A percentile compares a stretch with the other conserved stretches of the same genome.
Conservation (phyloP, 2,329 filamentous ascomycete genomes). For the Diaporthe capsici region DNA sequence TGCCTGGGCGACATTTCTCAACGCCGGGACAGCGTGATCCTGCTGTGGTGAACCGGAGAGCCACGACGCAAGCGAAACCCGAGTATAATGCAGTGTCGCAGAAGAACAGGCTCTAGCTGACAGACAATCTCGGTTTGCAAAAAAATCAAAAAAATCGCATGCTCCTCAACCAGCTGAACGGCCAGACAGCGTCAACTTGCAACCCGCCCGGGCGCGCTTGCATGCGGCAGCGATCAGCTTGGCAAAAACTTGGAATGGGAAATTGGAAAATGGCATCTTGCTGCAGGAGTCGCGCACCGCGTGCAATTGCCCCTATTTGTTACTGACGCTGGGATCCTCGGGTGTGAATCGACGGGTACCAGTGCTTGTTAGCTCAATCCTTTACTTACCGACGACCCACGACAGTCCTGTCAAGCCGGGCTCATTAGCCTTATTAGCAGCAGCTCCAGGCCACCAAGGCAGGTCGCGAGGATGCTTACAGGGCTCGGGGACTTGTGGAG, state of each 20-base stretch:
- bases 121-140: not conserved
- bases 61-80: slow-evolving; percentile 1
- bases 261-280: slow-evolving; percentile 42
- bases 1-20: not conserved
- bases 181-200: not conserved
- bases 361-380: slow-evolving; percentile 19
- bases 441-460: not conserved
- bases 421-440: not conserved
- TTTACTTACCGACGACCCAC: slow-evolving; percentile 12
- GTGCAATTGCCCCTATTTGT: slow-evolving; percentile 27
- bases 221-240: slow-evolving; percentile 35
- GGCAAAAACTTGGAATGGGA: slow-evolving; percentile 42
- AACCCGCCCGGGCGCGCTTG: slow-evolving; percentile 14
- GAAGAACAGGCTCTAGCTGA: not conserved
- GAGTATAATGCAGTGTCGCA: not conserved
- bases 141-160: not conserved
- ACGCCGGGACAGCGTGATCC: not conserved
- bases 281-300: slow-evolving; percentile 32
- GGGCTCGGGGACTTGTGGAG: not conserved
- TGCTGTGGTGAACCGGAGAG: not conserved
- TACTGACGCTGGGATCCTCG: slow-evolving; percentile 24
- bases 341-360: slow-evolving; percentile 14
- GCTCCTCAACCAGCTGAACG: not conserved
- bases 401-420: slow-evolving; percentile 1
- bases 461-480: not conserved